Evolutionary conservation across 2,329 filamentous ascomycete genomes (phyloP), one percentile per base, ranked within the genome.

Genomic region (Annulohypoxylon truncatum): DNA sequence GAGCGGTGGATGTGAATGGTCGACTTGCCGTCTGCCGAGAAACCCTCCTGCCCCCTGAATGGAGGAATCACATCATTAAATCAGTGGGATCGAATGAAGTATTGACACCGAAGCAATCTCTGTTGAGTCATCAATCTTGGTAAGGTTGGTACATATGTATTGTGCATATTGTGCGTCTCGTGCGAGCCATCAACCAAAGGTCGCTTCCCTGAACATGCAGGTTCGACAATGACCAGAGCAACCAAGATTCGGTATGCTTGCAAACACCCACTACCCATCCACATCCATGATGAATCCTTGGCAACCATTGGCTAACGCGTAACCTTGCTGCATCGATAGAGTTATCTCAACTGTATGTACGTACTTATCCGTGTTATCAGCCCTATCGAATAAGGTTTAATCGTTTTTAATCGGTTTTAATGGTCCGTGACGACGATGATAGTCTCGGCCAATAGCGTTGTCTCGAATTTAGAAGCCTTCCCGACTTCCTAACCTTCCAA

Each of bases 391-490:
- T 24, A 66, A 64, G 26, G 46, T 61, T 64, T 24, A 28, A 20
- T 20, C 10, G 35, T 3, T 15, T 38, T 15, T 18, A 18, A 38
- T 38, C n/a, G 9, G 9, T 9, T 31, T 31, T 31, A 7, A 1
- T 35, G 48, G 22, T 20, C 60, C 53, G 28, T 58, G 28, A 51
- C 51, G 42, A 52, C 28, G 38, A 57, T 28, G 29, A 29, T 28
- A 29, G 33, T 35, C 50, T 47, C 35, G 15, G 22, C 69, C 69
- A 71, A 71, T 71, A 35, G 18, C 38, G 40, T 56, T 35, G 6
- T 26, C 33, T 9, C n/a, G 40, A 71, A 71, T 70, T 10, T 42
- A 18, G 69, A 44, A 64, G 69, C 69, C 69, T 71, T 47, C 22
- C 18, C 31, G 31, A 18, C 24, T 42, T 22, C 38, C 15, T 22